phyloP scores from a whole-genome alignment of 768 basidiomycete species.

The Lactarius vividus region DNA sequence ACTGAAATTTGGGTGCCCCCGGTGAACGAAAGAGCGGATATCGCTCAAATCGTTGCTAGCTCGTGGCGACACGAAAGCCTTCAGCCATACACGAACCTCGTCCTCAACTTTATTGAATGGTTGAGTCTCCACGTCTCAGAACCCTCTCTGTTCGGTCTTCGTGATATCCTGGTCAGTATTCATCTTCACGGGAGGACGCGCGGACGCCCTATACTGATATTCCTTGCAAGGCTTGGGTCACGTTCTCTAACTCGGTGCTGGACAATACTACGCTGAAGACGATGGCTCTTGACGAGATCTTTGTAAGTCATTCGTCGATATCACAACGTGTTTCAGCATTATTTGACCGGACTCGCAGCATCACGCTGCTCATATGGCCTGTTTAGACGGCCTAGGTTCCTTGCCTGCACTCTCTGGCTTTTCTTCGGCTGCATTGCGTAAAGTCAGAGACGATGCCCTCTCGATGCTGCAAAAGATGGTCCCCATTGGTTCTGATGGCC shows the following conservation, averaged over 20 bases:
- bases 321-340: slow-evolving; percentile 17
- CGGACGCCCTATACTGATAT: background rate
- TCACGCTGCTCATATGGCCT: slow-evolving; percentile 90
- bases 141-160: slow-evolving; percentile 64
- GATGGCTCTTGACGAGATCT: slow-evolving; percentile 52
- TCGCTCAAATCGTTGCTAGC: slow-evolving; percentile 70
- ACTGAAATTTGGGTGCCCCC: slow-evolving; percentile 99
- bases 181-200: background rate
- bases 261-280: slow-evolving; percentile 31
- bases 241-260: slow-evolving; percentile 72
- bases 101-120: slow-evolving; percentile 85
- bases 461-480: slow-evolving; percentile 54
- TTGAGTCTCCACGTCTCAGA: slow-evolving; percentile 60
- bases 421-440: slow-evolving; percentile 54
- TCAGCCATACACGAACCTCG: slow-evolving; percentile 49
- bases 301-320: slow-evolving; percentile 49
- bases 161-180: slow-evolving; percentile 81
- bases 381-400: slow-evolving; percentile 84
- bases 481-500: slow-evolving; percentile 39
- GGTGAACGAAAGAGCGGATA: slow-evolving; percentile 68
- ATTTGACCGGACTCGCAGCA: slow-evolving; percentile 48
- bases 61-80: slow-evolving; percentile 63
- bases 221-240: slow-evolving; percentile 75
- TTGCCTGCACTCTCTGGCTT: slow-evolving; percentile 69
- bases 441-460: slow-evolving; percentile 59